Evolutionary conservation across 345 rosid species (phyloP).

Genomic region (Camelina hispida): DNA sequence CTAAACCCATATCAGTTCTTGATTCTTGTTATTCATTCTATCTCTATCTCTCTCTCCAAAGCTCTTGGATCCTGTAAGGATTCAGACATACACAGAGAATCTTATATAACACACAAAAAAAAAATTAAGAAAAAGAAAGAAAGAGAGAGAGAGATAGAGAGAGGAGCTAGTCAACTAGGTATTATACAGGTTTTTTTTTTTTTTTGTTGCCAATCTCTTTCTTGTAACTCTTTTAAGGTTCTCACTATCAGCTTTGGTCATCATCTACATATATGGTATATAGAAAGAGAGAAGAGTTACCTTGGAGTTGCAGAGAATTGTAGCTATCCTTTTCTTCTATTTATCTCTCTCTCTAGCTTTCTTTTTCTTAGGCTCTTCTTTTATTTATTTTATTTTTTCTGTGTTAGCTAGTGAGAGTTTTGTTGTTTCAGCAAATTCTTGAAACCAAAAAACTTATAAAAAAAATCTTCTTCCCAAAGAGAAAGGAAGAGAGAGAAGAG

Average conservation of each 20-base stretch:
- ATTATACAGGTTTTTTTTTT: slow-evolving; percentile 29
- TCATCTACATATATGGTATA: slow-evolving; percentile 41
- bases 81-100: slow-evolving; percentile 37
- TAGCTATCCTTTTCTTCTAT: slow-evolving; percentile 66
- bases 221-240: slow-evolving; percentile 39
- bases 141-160: slow-evolving; percentile 28
- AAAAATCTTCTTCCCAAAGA: slow-evolving; percentile 36
- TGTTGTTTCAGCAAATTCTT: slow-evolving; percentile 41
- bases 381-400: slow-evolving; percentile 30
- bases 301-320: slow-evolving; percentile 62
- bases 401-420: slow-evolving; percentile 37
- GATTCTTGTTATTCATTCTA: slow-evolving; percentile 37
- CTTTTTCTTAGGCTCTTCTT: slow-evolving; percentile 45
- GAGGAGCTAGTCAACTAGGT: slow-evolving; percentile 42
- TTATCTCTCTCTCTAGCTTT: slow-evolving; percentile 45
- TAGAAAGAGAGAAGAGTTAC: slow-evolving; percentile 37
- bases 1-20: slow-evolving; percentile 42
- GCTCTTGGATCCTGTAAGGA: slow-evolving; percentile 44
- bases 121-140: slow-evolving; percentile 10
- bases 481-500: slow-evolving; percentile 45
- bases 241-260: slow-evolving; percentile 44
- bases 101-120: slow-evolving; percentile 13
- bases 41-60: slow-evolving; percentile 26
- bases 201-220: slow-evolving; percentile 34
- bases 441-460: slow-evolving; percentile 36